Evolutionary conservation across 2,329 filamentous ascomycete genomes (phyloP), one percentile per base, ranked within the genome.

Genomic region (Annulohypoxylon truncatum): DNA sequence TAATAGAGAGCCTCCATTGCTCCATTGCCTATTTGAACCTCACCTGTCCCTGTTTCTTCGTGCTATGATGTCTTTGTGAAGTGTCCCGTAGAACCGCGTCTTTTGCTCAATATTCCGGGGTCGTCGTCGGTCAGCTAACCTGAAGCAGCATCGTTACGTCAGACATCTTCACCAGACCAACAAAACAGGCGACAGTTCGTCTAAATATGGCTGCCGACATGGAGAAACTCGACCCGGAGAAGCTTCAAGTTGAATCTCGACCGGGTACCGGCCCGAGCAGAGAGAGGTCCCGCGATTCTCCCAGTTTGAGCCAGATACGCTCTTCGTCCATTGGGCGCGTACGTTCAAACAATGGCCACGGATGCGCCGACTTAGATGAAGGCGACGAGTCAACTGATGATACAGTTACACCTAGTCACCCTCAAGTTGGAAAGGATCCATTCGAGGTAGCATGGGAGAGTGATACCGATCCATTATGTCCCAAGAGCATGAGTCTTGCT

Each of bases 371-470:
- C 54, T 46, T 74, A 9, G 71, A 73, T 29, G 62, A 71, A 20
- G 63, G 54, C 44, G 55, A 61, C 10, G 31, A 42, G 4, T 42
- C 46, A n/a, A 66, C 55, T 10, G 69, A 70, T n/a, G 65, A 58
- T 18, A 58, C 64, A 18, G 22, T 66, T 35, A 42, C 59, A 8
- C 9, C 51, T 31, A 12, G 8, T 26, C 54, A 60, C n/a, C 46
- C 56, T 28, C 56, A 50, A 5, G 9, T 13, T 33, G 78, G 79
- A 10, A 80, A 79, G 57, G 82, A 85, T 52, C 79, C 81, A 0
- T 94, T 88, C 72, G 85, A 93, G 66, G 93, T 98, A 18, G 79
- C 79, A 5, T 97, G 92, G 86, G 91, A 95, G 38, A 88, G 87
- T 4, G 89, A 93, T 62, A 80, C 82, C 50, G 94, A 97, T 76